Conservation (phyloP, 2,329 filamentous ascomycete species). For the Alternaria alternata region DNA sequence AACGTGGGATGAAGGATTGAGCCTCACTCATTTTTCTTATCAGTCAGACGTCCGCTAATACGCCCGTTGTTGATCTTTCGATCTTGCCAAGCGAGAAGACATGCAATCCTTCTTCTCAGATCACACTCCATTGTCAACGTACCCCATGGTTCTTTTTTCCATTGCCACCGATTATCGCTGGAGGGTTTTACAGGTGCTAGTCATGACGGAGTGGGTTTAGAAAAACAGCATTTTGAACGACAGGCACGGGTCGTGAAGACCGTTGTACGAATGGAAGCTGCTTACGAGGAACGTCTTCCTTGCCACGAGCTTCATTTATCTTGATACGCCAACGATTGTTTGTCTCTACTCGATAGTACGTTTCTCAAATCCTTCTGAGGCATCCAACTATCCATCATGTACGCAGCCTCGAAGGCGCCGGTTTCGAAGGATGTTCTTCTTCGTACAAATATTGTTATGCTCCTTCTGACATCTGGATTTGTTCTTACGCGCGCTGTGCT, state of each 20-base stretch:
- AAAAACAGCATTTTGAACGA: background rate
- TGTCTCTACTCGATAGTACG: background rate
- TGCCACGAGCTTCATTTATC: background rate
- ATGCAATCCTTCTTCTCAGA: background rate
- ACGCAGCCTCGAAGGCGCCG: slow-evolving; percentile 8
- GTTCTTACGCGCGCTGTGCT: slow-evolving; percentile 15
- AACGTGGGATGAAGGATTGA: background rate
- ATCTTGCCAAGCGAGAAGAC: background rate
- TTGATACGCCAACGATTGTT: background rate
- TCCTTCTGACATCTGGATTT: slow-evolving; percentile 24
- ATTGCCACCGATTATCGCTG: background rate
- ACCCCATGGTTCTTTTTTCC: background rate
- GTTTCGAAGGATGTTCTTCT: slow-evolving; percentile 16
- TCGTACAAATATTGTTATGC: slow-evolving; percentile 21
- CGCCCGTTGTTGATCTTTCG: background rate
- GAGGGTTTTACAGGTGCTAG: background rate
- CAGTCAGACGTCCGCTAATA: background rate
- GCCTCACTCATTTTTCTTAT: background rate
- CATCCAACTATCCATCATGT: background rate
- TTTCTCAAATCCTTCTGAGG: background rate
- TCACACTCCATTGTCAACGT: background rate
- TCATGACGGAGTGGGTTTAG: background rate
- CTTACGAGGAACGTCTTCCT: background rate
- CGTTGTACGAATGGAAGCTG: background rate
- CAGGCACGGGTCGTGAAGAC: background rate